These are phyloP conservation scores for Gentiana dahurica DNA, from an alignment of 257 asterid species.

Conservation along the genomic window DNA sequence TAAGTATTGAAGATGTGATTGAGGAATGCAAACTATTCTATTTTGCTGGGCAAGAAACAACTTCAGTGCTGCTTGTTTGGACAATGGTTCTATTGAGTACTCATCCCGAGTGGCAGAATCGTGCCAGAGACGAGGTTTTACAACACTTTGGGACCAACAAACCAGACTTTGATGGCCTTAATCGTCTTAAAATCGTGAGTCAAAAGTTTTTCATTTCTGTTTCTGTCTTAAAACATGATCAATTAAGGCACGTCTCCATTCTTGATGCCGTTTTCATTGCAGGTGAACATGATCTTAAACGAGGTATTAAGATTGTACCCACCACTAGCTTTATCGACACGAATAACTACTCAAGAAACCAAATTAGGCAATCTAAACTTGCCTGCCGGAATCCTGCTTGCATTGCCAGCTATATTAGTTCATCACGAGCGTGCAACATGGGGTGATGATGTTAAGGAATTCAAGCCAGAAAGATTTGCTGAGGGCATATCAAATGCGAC, in stretches of 20 bases:
- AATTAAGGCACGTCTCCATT: too few species aligned
- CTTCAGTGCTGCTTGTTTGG: conserved; percentile 31
- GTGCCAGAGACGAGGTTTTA: conserved; percentile 36
- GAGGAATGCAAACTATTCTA: conserved; percentile 45
- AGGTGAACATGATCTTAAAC: conserved; percentile 20
- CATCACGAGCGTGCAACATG: conserved; percentile 23
- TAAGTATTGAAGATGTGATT: conserved; percentile 24
- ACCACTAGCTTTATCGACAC: neutral
- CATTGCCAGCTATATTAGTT: conserved; percentile 10
- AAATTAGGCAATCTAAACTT: conserved; percentile 5
- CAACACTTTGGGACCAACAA: neutral
- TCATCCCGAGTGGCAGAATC: conserved; percentile 24
- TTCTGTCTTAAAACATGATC: too few species aligned
- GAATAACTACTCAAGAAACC: conserved; percentile 11
- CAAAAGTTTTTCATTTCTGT: too few species aligned
- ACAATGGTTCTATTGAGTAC: conserved; percentile 30
- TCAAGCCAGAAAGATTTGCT: conserved; percentile 28
- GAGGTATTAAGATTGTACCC: conserved; percentile 25
- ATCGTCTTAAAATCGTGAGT: too few species aligned
- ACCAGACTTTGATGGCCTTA: too few species aligned
- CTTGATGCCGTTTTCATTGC: neutral
- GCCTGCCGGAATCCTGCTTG: neutral
- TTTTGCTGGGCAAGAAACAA: conserved; percentile 42
- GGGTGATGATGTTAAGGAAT: conserved; percentile 31
- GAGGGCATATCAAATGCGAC: conserved; percentile 25